Conservation (phyloP, 2,329 filamentous ascomycete species). For the Amylocarpus encephaloides region DNA sequence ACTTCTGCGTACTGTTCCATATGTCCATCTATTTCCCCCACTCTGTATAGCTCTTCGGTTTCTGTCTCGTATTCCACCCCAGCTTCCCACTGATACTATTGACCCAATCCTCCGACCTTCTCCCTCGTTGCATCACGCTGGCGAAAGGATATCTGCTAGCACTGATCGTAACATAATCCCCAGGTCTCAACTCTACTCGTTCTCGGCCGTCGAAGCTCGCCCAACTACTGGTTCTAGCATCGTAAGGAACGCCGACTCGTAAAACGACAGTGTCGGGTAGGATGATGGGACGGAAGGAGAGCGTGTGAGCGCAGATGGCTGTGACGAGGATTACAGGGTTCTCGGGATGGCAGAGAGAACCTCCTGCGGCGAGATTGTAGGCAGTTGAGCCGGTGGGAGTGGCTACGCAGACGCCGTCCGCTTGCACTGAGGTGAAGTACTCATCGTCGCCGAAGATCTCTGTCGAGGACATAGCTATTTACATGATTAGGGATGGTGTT, state of each 20-base stretch:
- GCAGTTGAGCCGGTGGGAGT: slow-evolving; percentile 93
- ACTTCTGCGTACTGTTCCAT: neutral
- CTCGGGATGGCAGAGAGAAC: slow-evolving; percentile 89
- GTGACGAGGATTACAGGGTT: slow-evolving; percentile 95
- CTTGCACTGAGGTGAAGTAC: slow-evolving; percentile 88
- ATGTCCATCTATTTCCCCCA: neutral
- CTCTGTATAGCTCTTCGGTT: slow-evolving; percentile 58
- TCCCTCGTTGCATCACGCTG: slow-evolving; percentile 62
- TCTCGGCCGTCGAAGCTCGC: slow-evolving; percentile 96
- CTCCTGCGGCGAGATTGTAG: slow-evolving; percentile 93
- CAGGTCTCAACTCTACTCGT: slow-evolving; percentile 69
- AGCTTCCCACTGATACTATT: slow-evolving; percentile 74
- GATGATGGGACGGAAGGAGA: slow-evolving; percentile 95
- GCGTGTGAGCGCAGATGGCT: slow-evolving; percentile 88
- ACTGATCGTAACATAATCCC: slow-evolving; percentile 80
- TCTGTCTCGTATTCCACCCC: slow-evolving; percentile 75
- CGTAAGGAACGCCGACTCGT: slow-evolving; percentile 88
- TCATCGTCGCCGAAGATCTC: slow-evolving; percentile 90
- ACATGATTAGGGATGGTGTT: slow-evolving; percentile 3
- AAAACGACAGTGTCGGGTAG: slow-evolving; percentile 93
- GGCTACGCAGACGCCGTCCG: slow-evolving; percentile 87
- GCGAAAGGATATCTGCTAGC: slow-evolving; percentile 77
- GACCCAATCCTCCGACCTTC: slow-evolving; percentile 72
- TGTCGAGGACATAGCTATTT: slow-evolving; percentile 75
- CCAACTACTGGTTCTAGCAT: slow-evolving; percentile 84